Evolutionary conservation across 495 filamentous ascomycete genomes (phyloP).

Genomic region (Aspergillus heteromorphus): DNA sequence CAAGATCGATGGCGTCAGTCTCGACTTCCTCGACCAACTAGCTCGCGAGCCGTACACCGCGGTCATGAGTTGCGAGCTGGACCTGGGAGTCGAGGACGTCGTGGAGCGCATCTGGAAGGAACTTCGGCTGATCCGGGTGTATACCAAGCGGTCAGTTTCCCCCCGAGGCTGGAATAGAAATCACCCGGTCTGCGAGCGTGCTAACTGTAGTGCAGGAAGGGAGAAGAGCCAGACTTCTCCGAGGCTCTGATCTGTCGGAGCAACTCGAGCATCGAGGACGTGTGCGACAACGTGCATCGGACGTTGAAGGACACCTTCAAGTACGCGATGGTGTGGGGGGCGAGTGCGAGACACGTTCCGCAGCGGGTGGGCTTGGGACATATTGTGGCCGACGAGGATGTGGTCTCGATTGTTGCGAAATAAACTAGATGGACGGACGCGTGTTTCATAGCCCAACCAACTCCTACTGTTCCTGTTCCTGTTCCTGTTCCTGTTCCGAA

Average conservation of each 20-base stretch:
- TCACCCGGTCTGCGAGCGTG: neutral
- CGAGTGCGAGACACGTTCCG: constrained; percentile 88
- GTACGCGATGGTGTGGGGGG: constrained; percentile 97
- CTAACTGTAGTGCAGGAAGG: constrained; percentile 52
- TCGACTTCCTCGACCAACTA: constrained; percentile 87
- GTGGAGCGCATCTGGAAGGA: constrained; percentile 96
- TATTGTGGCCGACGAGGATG: constrained; percentile 89
- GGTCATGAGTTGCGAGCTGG: constrained; percentile 97
- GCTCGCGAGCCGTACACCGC: constrained; percentile 89
- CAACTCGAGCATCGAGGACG: constrained; percentile 89
- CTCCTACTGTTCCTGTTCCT: no score
- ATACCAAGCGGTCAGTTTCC: constrained; percentile 74
- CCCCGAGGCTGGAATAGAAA: neutral
- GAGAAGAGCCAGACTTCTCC: constrained; percentile 81
- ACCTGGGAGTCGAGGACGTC: constrained; percentile 94
- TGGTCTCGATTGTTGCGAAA: constrained; percentile 80
- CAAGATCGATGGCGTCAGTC: constrained; percentile 94
- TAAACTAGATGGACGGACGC: constrained; percentile 19
- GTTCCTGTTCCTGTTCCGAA: no score
- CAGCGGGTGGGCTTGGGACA: constrained; percentile 89
- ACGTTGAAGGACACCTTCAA: constrained; percentile 98
- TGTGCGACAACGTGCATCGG: constrained; percentile 92
- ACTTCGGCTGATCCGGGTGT: constrained; percentile 82
- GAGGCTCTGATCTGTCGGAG: constrained; percentile 91
- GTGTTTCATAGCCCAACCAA: neutral